Evolutionary conservation across 148 eudicot species (phyloP).

Genomic region (Rhododendron williamsianum): DNA sequence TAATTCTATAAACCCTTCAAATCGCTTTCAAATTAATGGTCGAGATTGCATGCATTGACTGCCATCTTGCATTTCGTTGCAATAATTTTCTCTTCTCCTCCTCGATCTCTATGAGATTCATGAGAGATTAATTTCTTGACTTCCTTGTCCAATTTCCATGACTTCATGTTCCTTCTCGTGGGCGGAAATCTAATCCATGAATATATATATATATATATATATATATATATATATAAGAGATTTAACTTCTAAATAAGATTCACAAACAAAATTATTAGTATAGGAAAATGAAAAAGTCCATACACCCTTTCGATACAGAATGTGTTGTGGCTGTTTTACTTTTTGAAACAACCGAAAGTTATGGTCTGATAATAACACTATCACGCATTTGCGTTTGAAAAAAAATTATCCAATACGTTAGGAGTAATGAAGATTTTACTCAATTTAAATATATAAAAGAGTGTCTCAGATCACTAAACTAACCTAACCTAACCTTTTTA

Average conservation of each 20-base stretch:
- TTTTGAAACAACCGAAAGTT: not conserved
- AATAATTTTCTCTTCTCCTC: conserved; percentile 31
- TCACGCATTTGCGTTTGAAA: no score
- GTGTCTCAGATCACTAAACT: not conserved
- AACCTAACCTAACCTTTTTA: not conserved
- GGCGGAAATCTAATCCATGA: conserved; percentile 53
- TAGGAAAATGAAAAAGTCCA: not conserved
- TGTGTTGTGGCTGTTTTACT: not conserved
- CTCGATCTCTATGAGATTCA: conserved; percentile 40
- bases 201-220: no score
- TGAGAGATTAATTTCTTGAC: conserved; percentile 45
- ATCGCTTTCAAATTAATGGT: no score
- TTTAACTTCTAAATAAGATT: not conserved
- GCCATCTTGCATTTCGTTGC: not conserved
- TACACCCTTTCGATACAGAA: no score
- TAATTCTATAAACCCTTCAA: no score
- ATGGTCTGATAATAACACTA: no score
- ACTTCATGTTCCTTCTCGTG: conserved; percentile 57
- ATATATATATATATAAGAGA: not conserved
- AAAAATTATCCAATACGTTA: no score
- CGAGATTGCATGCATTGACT: no score
- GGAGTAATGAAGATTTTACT: not conserved
- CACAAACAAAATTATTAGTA: not conserved
- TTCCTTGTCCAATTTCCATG: conserved; percentile 72
- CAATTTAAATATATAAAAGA: not conserved